phyloP scores from a whole-genome alignment of 2,329 filamentous ascomycete genomes.

The Chrysoporthe cubensis region DNA sequence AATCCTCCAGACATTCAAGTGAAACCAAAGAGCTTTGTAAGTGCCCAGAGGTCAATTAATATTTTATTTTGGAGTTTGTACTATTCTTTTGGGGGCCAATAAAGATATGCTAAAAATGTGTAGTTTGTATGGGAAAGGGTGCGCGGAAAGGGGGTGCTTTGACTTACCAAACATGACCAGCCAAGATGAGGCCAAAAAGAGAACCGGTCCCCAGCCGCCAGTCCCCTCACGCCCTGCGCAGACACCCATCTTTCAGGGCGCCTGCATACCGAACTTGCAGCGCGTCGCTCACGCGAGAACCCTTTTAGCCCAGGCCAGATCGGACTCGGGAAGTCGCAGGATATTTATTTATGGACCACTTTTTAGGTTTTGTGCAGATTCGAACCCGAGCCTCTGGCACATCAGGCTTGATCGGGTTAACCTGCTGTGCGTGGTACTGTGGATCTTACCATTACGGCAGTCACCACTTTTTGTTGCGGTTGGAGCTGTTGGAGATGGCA shows the following conservation, averaged over 20 bases:
- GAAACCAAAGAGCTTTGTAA: no score
- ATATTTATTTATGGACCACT: not conserved
- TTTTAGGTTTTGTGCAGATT: not conserved
- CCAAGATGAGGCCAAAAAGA: not conserved
- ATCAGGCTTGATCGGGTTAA: not conserved
- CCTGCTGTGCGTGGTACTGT: not conserved
- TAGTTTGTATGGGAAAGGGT: no score
- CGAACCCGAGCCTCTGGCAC: not conserved
- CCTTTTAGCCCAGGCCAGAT: slow-evolving; percentile 1
- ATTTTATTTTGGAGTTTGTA: no score
- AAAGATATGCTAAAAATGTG: no score
- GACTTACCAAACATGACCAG: not conserved
- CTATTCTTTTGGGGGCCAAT: no score
- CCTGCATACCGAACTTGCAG: not conserved
- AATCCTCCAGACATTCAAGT: no score
- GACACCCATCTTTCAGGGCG: not conserved
- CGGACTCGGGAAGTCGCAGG: not conserved
- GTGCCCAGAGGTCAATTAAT: no score
- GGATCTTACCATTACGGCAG: not conserved
- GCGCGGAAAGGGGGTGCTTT: no score
- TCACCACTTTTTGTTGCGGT: not conserved
- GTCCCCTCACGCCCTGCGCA: not conserved
- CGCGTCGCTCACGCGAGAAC: not conserved
- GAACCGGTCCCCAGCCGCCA: not conserved
- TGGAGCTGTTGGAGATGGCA: not conserved